A percentile compares a stretch with the other conserved stretches of the same genome.
phyloP scores from a whole-genome alignment of 352 stramenopile genomes.

The Poterioochromonas sp. region DNA sequence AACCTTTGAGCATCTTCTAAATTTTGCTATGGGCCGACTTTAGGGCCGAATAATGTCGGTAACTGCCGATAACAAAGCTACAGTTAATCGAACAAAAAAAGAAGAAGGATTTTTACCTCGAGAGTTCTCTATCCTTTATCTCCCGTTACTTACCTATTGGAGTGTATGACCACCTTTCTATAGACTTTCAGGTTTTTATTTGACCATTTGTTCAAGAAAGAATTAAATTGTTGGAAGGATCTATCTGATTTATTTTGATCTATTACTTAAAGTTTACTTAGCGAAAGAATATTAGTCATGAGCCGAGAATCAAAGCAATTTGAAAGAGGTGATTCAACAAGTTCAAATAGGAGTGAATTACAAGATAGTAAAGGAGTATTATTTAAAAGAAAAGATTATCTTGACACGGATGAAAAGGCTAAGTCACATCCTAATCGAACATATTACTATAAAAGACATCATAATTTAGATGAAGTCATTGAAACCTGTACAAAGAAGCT shows the following conservation, averaged over 20 bases:
- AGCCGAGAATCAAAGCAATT: neutral
- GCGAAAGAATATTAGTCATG: neutral
- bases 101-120: too few relatives aligned
- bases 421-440: constrained; percentile 54
- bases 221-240: neutral
- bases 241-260: neutral
- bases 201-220: too few relatives aligned
- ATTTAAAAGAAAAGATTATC: constrained; percentile 64
- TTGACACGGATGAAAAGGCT: constrained; percentile 54
- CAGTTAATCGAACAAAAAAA: too few relatives aligned
- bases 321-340: neutral
- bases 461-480: constrained; percentile 62
- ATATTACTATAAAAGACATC: constrained; percentile 64
- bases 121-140: too few relatives aligned
- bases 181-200: too few relatives aligned
- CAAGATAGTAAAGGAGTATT: constrained; percentile 41
- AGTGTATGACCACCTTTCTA: too few relatives aligned
- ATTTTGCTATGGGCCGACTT: too few relatives aligned
- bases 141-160: too few relatives aligned
- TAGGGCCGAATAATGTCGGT: too few relatives aligned
- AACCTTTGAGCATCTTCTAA: too few relatives aligned
- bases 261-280: neutral
- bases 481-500: constrained; percentile 61
- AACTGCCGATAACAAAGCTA: too few relatives aligned
- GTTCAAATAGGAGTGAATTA: neutral